Evolutionary conservation across 2,329 filamentous ascomycete genomes (phyloP), one percentile per base, ranked within the genome.

Genomic region (Didymella sp.): DNA sequence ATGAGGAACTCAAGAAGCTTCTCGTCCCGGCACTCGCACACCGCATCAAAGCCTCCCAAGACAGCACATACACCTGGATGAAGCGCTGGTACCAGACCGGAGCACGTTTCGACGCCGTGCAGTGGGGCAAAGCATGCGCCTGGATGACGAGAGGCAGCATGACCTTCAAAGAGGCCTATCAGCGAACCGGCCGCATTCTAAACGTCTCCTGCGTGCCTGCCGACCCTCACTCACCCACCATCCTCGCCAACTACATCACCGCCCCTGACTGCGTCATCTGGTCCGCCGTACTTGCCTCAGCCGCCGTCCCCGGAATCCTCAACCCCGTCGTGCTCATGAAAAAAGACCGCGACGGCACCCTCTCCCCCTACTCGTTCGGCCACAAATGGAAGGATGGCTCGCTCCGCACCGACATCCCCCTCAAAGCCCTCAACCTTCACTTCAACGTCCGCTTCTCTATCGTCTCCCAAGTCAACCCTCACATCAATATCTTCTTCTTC

Each of bases 331-430:
- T 99, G 1, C 86, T 99, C 7, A 91, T 96, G 88, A 87, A 87
- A 82, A 96, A 96, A 79, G 90, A 85, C 50, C 82, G 83, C 17
- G 85, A 92, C 58, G 93, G 92, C 1, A 87, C 82, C 2, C 81
- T 99, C 4, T 86, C 87, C 0, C 95, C 95, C 0, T 99, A 96
- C 76, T 96, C 91, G 0, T 99, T 99, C 72, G 95, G 95, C 0
- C 93, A 98, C 81, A 98, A 98, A 78, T 99, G 95, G 95, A 99
- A 99, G 77, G 95, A 99, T 74, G 95, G 95, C 50, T 95, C 90
- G 66, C 79, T 99, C 51, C 86, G 95, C 33, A 99, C 95, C 1
- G 95, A 99, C 71, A 97, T 99, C 25, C 95, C 95, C 0, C 86
- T 99, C 70, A 95, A 94, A 76, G 90, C 93, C 1, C 83, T 99